phyloP scores from a whole-genome alignment of 805 yeast genomes.

The Jamesozyma jinghongensis region DNA sequence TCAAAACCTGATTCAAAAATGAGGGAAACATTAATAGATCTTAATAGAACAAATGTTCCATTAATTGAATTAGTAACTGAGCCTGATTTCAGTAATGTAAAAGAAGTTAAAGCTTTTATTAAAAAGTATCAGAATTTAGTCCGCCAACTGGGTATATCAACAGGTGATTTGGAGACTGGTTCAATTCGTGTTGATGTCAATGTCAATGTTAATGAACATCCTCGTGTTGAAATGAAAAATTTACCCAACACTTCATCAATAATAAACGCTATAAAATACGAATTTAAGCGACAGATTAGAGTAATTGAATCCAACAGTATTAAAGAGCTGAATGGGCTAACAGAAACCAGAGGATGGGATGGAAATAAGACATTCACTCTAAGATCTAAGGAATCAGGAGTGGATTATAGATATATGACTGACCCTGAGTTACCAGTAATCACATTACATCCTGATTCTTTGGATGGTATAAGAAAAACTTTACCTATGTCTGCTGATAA shows the following conservation, averaged over 20 bases:
- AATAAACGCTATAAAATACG: slow-evolving; percentile 61
- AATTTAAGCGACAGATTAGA: slow-evolving; percentile 58
- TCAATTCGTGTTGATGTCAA: slow-evolving; percentile 94
- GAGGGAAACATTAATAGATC: slow-evolving; percentile 47
- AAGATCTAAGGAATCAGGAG: slow-evolving; percentile 69
- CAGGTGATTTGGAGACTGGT: slow-evolving; percentile 90
- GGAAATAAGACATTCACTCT: slow-evolving; percentile 59
- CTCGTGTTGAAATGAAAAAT: slow-evolving; percentile 83
- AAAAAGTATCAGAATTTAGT: slow-evolving; percentile 70
- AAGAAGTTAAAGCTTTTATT: slow-evolving; percentile 68
- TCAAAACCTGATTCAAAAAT: slow-evolving; percentile 21
- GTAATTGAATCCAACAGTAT: slow-evolving; percentile 34
- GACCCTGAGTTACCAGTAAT: slow-evolving; percentile 79
- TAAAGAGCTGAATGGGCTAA: slow-evolving; percentile 17
- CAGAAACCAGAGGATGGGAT: slow-evolving; percentile 89
- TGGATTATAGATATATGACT: slow-evolving; percentile 90
- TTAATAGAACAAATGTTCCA: slow-evolving; percentile 79
- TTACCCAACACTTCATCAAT: slow-evolving; percentile 79
- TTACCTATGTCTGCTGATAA: slow-evolving; percentile 60
- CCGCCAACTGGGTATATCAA: slow-evolving; percentile 59
- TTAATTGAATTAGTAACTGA: slow-evolving; percentile 84
- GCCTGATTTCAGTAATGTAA: slow-evolving; percentile 67
- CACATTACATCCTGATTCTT: slow-evolving; percentile 33
- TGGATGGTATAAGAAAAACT: slow-evolving; percentile 32
- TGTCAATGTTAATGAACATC: slow-evolving; percentile 62